Evolutionary conservation across 2,329 filamentous ascomycete genomes (phyloP).

Genomic region (Pseudogymnoascus sp.): DNA sequence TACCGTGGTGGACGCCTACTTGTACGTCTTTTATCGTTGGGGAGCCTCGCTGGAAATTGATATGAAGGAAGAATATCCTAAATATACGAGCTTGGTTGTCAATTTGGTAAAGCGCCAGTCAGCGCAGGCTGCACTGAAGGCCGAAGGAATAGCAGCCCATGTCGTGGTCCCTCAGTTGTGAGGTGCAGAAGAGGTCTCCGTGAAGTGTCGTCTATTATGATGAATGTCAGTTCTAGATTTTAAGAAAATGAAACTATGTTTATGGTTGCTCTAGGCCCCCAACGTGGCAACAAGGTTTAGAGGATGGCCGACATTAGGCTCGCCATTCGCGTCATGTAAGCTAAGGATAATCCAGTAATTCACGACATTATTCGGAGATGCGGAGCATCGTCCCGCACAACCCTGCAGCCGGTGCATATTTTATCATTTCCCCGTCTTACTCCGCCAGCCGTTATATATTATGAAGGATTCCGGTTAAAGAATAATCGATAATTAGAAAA

Average conservation of each 20-base stretch:
- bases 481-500: neutral
- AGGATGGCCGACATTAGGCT: neutral
- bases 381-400: neutral
- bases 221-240: too few species aligned
- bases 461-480: neutral
- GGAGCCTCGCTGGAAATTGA: constrained; percentile 17
- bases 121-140: constrained; percentile 11
- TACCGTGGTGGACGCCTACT: constrained; percentile 30
- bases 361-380: neutral
- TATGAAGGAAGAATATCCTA: constrained; percentile 21
- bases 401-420: neutral
- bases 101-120: constrained; percentile 14
- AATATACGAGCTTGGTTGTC: constrained; percentile 17
- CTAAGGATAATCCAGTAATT: neutral
- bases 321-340: neutral
- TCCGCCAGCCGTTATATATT: neutral
- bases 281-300: too few species aligned
- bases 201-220: constrained; percentile 10
- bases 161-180: constrained; percentile 20
- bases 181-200: neutral
- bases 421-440: neutral
- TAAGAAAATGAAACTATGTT: too few species aligned
- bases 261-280: too few species aligned
- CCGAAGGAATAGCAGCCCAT: constrained; percentile 14
- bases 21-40: constrained; percentile 31